Percentiles rank a stretch among this genome's conserved stretches.
phyloP scores from a whole-genome alignment of 208 protist species.

The Herpetomonas samuelpessoai region DNA sequence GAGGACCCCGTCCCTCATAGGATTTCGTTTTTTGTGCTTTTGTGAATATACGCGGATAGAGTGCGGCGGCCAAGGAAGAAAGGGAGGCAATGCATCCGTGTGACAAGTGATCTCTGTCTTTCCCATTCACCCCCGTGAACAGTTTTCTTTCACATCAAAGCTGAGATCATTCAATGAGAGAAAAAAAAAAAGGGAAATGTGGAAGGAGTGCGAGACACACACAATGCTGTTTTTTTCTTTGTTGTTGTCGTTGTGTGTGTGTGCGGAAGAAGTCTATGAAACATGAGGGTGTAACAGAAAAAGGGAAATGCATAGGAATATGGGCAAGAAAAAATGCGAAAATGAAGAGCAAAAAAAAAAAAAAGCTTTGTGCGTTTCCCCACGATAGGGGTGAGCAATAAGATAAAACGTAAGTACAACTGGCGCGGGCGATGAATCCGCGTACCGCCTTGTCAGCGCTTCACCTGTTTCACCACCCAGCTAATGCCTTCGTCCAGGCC shows the following conservation, averaged over 20 bases:
- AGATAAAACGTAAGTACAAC: neutral
- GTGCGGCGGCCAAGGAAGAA: too few species aligned
- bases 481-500: constrained; percentile 89
- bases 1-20: too few species aligned
- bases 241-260: too few species aligned
- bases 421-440: neutral
- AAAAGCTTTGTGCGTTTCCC: too few species aligned
- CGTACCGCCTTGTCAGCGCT: constrained; percentile 14
- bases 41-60: too few species aligned
- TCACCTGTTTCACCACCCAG: constrained; percentile 84
- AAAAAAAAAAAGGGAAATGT: constrained; percentile 1
- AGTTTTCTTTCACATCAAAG: too few species aligned
- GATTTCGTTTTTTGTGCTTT: too few species aligned
- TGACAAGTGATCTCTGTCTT: too few species aligned
- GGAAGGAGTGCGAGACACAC: neutral
- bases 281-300: neutral
- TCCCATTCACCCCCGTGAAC: too few species aligned
- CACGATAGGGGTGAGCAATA: too few species aligned
- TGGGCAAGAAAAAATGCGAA: constrained; percentile 5
- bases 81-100: too few species aligned
- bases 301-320: neutral
- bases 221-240: too few species aligned
- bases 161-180: constrained; percentile 1
- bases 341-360: constrained; percentile 1
- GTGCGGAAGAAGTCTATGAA: constrained; percentile 4